These are phyloP conservation scores for Artemisia annua DNA, from an alignment of 129 eudicot genomes.

Conservation along the genomic window DNA sequence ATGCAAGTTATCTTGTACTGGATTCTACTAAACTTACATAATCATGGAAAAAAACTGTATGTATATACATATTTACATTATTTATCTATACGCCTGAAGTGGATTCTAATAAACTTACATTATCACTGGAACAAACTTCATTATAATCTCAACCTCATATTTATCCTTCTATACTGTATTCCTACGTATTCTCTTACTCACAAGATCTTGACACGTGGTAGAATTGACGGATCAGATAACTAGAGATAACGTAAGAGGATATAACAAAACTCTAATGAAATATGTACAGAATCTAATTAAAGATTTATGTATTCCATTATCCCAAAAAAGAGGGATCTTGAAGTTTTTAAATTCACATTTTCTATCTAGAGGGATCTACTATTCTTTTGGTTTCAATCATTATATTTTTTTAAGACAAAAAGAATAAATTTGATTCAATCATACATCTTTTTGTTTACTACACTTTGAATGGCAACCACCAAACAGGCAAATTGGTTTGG, in stretches of 20 bases:
- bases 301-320: not conserved
- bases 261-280: too few relatives aligned
- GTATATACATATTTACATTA: not conserved
- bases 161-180: not conserved
- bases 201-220: too few relatives aligned
- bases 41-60: not conserved
- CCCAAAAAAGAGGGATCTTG: slow-evolving; percentile 20
- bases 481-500: slow-evolving; percentile 9
- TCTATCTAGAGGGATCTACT: not conserved
- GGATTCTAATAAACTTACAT: not conserved
- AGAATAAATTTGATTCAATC: not conserved
- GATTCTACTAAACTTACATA: too few relatives aligned
- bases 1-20: too few relatives aligned
- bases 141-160: not conserved
- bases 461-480: not conserved
- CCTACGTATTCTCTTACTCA: too few relatives aligned
- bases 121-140: not conserved
- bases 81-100: not conserved
- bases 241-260: too few relatives aligned
- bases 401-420: not conserved
- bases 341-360: not conserved
- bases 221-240: too few relatives aligned
- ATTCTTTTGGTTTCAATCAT: not conserved
- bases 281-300: not conserved
- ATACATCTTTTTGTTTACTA: not conserved